Conservation (phyloP, 306 rosid genomes). For the Calophaca sinica region DNA sequence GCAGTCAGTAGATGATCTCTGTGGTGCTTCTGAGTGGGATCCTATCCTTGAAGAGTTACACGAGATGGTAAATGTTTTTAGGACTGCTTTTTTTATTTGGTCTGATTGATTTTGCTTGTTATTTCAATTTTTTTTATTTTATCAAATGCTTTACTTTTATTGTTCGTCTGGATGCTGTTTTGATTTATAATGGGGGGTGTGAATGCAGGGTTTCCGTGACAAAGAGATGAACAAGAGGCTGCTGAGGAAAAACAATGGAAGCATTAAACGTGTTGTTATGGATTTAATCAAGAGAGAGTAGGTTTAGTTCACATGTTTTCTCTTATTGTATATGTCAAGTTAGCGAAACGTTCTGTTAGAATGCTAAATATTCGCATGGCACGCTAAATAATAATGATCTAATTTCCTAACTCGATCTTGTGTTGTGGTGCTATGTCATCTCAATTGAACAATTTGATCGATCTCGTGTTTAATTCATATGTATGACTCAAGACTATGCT, state of each 20-base stretch:
- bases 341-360: background rate
- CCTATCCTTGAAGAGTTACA: conserved; percentile 82
- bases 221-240: conserved; percentile 71
- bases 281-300: conserved; percentile 73
- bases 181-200: conserved; percentile 22
- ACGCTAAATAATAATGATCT: conserved; percentile 1
- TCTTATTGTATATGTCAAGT: conserved; percentile 7
- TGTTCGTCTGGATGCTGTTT: background rate
- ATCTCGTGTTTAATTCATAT: conserved; percentile 21
- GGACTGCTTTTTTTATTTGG: background rate
- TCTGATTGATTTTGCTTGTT: background rate
- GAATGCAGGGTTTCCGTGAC: conserved; percentile 79
- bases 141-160: background rate
- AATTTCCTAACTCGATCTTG: conserved; percentile 1
- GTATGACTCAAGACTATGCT: background rate
- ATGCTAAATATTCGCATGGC: conserved; percentile 25
- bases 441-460: conserved; percentile 31
- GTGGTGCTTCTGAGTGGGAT: conserved; percentile 82
- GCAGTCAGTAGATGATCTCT: conserved; percentile 79
- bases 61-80: conserved; percentile 70
- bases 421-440: conserved; percentile 37
- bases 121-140: background rate
- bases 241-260: conserved; percentile 86
- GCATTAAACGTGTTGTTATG: conserved; percentile 89
- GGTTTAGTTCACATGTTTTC: conserved; percentile 43